Evolutionary conservation across 495 filamentous ascomycete species (phyloP), one percentile per base, ranked within the genome.

Genomic region (Acidomyces sp.): DNA sequence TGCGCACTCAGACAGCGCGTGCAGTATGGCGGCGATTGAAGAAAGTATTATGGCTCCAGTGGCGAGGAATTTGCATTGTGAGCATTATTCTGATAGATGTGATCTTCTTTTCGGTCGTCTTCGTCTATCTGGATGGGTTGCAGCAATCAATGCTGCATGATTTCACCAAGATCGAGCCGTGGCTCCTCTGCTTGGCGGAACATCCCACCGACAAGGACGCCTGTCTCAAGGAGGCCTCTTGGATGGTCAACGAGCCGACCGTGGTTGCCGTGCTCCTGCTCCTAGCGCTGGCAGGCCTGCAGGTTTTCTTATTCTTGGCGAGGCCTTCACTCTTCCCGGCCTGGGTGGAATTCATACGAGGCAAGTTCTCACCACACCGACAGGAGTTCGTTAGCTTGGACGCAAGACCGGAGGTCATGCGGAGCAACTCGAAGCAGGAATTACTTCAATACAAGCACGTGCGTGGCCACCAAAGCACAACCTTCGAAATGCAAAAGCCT

Each of bases 381-480:
- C 71, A 63, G 35, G 90, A 96, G 52, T 96, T 93, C 50, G 85
- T 93, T 46, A 87, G 82, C 11, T 79, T 79, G 16, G 88, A 95
- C 49, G 86, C 85, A 18, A 71, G 74, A 34, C 62, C 68, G 54
- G 74, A 81, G 41, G 64, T 36, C 68, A 51, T 73, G 75, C 61
- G 74, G 77, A 49, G 92, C 85, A 36, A 36, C 23, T 39, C 48
- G 15, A 31, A 46, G n/a, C 24, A 41, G 69, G 84, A 93, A 63
- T 86, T 93, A 77, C 75, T 87, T 49, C 66, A 63, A 48, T 52
- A 43, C 45, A 22, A 39, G 11, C 42, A 45, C 28, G 34, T 38
- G 6, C 44, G 43, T 4, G 48, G 48, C 10, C 49, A 52, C 45
- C 47, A 44, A 24, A 43, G 20, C 34, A 48, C 45, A 13, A 48